Evolutionary conservation across 2,329 filamentous ascomycete species (phyloP), one percentile per base, ranked within the genome.

Genomic region (Alternaria incomplexa): DNA sequence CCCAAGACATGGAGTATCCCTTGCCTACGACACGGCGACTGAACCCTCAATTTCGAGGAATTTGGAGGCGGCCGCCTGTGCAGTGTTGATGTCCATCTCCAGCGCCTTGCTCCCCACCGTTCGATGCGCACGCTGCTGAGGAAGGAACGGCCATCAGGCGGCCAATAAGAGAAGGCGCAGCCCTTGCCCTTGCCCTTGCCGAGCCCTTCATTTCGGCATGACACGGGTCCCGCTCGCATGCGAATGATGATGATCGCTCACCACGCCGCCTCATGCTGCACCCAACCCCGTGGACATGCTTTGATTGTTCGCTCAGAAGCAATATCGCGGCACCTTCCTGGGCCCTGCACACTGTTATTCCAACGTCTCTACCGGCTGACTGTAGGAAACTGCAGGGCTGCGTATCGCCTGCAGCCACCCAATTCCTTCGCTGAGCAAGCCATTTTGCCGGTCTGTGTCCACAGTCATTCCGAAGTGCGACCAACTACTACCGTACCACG

Each of bases 371-470:
- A 36, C 53, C 45, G 61, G 61, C 64, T 61, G 54, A 61, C 64
- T 23, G 45, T 9, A 15, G 17, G 57, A 30, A 44, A 46, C 63
- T 69, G 69, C 66, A 65, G 58, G 53, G 22, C 64, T 57, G 46
- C 62, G 56, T 67, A 68, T 70, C 66, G 67, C 58, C 46, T 63
- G 72, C 69, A 70, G 66, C 69, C 69, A 69, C 64, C 23, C 17
- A 26, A 54, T 58, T 48, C 65, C 63, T 53, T 52, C 50, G 56
- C 43, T 51, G 28, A 6, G 45, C 52, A 53, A 60, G 58, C 50
- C 60, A 50, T 62, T 65, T 44, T 62, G 59, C 64, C 62, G 61
- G 47, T 46, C 51, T 51, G 45, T 61, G 47, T 54, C 56, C 61
- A 23, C 44, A 48, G 32, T 28, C 17, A 25, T 30, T 22, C 45